Conservation (phyloP, 1,284 basidiomycete species). For the Rhodotorula sp. region DNA sequence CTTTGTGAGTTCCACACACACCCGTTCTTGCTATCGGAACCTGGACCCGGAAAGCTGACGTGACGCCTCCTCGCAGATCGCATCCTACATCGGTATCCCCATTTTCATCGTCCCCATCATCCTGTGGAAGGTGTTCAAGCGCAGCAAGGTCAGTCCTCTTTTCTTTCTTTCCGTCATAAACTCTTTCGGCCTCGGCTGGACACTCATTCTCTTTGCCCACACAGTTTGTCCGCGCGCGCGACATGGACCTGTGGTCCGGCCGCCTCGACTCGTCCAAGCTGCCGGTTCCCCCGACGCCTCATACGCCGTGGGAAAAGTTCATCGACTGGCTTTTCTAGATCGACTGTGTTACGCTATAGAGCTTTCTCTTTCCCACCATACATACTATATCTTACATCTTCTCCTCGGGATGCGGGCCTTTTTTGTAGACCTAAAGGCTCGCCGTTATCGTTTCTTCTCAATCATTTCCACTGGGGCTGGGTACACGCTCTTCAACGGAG, state of each 20-base stretch:
- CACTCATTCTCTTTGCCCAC: background rate
- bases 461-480: background rate
- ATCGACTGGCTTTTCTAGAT: conserved; percentile 32
- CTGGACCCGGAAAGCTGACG: background rate
- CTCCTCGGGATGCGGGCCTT: background rate
- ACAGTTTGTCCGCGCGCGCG: conserved; percentile 14
- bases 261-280: conserved; percentile 24
- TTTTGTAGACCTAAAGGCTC: no score
- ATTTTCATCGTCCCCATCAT: conserved; percentile 34
- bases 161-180: background rate
- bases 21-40: background rate
- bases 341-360: background rate
- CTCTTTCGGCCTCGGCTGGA: no score
- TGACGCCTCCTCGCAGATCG: conserved; percentile 6
- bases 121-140: conserved; percentile 31
- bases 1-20: conserved; percentile 13
- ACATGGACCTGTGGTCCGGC: conserved; percentile 33
- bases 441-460: background rate
- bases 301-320: conserved; percentile 20
- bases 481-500: conserved; percentile 6
- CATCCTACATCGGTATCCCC: conserved; percentile 29
- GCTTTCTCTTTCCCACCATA: background rate
- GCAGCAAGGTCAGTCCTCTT: background rate
- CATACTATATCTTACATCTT: background rate
- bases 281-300: conserved; percentile 10